Percentiles rank a stretch among this genome's conserved stretches.
These are phyloP conservation scores for Gossypium trilobum DNA, from an alignment of 441 rosid species.

Conservation along the genomic window DNA sequence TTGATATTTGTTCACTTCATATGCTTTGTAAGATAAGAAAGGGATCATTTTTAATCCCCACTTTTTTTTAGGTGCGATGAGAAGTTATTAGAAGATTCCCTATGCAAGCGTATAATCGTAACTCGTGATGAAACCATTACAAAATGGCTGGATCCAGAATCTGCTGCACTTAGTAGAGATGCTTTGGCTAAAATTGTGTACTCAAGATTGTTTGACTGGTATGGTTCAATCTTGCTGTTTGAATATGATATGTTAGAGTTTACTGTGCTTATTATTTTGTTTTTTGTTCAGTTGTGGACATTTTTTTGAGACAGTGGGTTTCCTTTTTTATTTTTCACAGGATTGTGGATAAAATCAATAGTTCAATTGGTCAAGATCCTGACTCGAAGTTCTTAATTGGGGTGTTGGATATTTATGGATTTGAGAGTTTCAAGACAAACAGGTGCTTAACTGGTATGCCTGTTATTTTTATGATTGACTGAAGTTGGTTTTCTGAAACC, in stretches of 20 bases:
- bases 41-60: slow-evolving; percentile 19
- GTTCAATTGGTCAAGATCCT: slow-evolving; percentile 86
- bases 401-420: slow-evolving; percentile 92
- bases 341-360: slow-evolving; percentile 82
- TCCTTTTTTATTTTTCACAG: slow-evolving; percentile 32
- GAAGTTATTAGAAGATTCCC: slow-evolving; percentile 82
- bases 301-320: slow-evolving; percentile 6
- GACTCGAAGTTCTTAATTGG: slow-evolving; percentile 77
- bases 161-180: slow-evolving; percentile 80
- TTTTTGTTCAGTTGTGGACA: slow-evolving; percentile 16
- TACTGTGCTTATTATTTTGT: slow-evolving; percentile 7
- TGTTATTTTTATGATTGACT: slow-evolving; percentile 30
- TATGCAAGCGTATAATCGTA: slow-evolving; percentile 89
- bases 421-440: slow-evolving; percentile 98
- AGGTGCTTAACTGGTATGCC: slow-evolving; percentile 79
- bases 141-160: slow-evolving; percentile 85
- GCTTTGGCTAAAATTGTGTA: slow-evolving; percentile 90
- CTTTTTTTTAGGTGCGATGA: slow-evolving; percentile 61
- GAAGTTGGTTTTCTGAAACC: slow-evolving; percentile 24
- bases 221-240: slow-evolving; percentile 20
- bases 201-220: slow-evolving; percentile 91
- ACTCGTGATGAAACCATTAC: slow-evolving; percentile 96
- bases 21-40: slow-evolving; percentile 8
- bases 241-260: slow-evolving; percentile 10
- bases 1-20: slow-evolving; percentile 11